Evolutionary conservation across 1,284 basidiomycete species (phyloP).

Genomic region (Trichosporon sp.): DNA sequence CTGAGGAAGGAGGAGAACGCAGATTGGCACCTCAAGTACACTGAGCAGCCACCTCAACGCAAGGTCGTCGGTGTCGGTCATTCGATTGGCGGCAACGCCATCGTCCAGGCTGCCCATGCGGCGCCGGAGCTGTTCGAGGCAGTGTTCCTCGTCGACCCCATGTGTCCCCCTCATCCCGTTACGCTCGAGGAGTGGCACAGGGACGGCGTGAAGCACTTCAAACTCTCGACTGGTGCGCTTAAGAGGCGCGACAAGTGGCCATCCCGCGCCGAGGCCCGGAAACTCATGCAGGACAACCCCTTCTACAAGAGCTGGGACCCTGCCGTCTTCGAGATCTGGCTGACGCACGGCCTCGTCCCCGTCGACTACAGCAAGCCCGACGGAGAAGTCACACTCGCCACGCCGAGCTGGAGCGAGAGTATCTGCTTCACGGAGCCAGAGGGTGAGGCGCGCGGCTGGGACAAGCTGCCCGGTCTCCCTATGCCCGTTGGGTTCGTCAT

Average conservation of each 20-base stretch:
- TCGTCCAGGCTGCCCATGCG: slow-evolving; percentile 59
- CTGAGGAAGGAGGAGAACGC: slow-evolving; percentile 4
- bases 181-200: not conserved
- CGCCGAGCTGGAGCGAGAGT: slow-evolving; percentile 33
- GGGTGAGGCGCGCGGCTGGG: slow-evolving; percentile 32
- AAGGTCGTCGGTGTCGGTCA: slow-evolving; percentile 64
- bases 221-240: slow-evolving; percentile 52
- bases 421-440: slow-evolving; percentile 30
- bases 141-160: slow-evolving; percentile 72
- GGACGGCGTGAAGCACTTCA: not conserved
- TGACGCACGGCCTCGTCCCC: slow-evolving; percentile 59
- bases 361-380: slow-evolving; percentile 19
- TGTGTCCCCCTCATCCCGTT: slow-evolving; percentile 18
- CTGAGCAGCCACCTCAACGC: slow-evolving; percentile 21
- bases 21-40: slow-evolving; percentile 45
- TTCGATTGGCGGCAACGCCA: slow-evolving; percentile 69
- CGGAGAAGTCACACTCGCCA: slow-evolving; percentile 27
- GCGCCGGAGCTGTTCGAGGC: slow-evolving; percentile 65
- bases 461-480: slow-evolving; percentile 27
- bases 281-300: slow-evolving; percentile 52
- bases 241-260: slow-evolving; percentile 20
- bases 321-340: slow-evolving; percentile 60
- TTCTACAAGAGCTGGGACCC: slow-evolving; percentile 51
- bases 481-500: slow-evolving; percentile 31
- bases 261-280: slow-evolving; percentile 22